Conservation (phyloP, 257 asterid genomes). For the Capsicum pubescens region DNA sequence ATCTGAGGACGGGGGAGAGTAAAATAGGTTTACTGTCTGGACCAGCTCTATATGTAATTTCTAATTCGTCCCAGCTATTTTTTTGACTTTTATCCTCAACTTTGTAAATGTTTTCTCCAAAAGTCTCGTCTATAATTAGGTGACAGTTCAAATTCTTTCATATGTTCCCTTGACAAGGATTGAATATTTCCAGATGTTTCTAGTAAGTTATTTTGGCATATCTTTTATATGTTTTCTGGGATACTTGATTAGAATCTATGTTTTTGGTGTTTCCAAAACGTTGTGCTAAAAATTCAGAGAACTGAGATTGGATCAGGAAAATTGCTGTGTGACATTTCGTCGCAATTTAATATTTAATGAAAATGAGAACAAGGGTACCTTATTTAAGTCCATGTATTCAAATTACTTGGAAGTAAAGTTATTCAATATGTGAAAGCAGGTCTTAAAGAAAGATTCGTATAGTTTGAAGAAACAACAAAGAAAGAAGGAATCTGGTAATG, state of each 20-base stretch:
- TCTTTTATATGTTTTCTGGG: background rate
- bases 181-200: background rate
- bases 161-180: background rate
- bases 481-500: background rate
- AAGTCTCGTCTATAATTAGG: conserved; percentile 6
- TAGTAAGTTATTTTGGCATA: background rate
- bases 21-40: conserved; percentile 3
- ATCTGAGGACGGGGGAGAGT: conserved; percentile 27
- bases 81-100: background rate
- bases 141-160: conserved; percentile 4
- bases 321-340: background rate
- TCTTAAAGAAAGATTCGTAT: background rate
- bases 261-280: background rate
- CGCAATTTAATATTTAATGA: background rate
- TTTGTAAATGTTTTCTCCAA: background rate
- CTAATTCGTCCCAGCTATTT: background rate
- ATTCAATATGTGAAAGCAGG: conserved; percentile 2
- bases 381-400: background rate
- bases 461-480: background rate
- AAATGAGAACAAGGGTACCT: background rate
- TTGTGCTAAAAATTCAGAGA: background rate
- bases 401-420: background rate
- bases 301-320: background rate
- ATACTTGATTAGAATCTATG: background rate
- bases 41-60: background rate